These are phyloP conservation scores for Plectosphaerella plurivora DNA, from an alignment of 2,329 filamentous ascomycete genomes.

Conservation along the genomic window DNA sequence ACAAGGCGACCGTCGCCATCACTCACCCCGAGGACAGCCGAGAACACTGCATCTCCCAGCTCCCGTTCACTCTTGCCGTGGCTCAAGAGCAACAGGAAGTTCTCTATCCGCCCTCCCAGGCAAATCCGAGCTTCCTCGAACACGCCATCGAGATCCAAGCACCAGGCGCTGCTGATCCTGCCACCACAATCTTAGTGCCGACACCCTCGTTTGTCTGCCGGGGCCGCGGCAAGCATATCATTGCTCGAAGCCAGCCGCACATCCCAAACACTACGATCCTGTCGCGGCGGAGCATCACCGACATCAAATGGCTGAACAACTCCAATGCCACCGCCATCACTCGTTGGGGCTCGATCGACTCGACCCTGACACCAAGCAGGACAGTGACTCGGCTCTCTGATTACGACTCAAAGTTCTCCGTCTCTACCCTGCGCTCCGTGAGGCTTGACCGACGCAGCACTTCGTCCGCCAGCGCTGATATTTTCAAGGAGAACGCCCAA, in stretches of 20 bases:
- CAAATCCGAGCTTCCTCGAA: slow-evolving; percentile 3
- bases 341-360: not conserved
- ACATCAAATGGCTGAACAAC: slow-evolving; percentile 22
- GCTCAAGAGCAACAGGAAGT: no score
- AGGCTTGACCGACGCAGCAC: not conserved
- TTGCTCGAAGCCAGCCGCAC: slow-evolving; percentile 11
- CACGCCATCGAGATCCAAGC: slow-evolving; percentile 19
- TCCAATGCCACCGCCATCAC: slow-evolving; percentile 8
- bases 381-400: no score
- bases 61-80: no score
- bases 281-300: slow-evolving; percentile 21
- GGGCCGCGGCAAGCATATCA: slow-evolving; percentile 14
- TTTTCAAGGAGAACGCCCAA: not conserved
- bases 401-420: not conserved
- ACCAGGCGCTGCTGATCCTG: slow-evolving; percentile 20
- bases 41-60: no score
- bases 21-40: no score
- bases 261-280: slow-evolving; percentile 19
- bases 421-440: not conserved
- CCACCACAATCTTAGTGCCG: slow-evolving; percentile 27
- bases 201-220: slow-evolving; percentile 22
- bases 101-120: not conserved
- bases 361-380: not conserved
- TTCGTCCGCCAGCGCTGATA: not conserved
- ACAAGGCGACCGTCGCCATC: no score